A percentile compares a stretch with the other conserved stretches of the same genome.
Conservation (phyloP, 352 stramenopile species). For the Globisporangium emineosum region DNA sequence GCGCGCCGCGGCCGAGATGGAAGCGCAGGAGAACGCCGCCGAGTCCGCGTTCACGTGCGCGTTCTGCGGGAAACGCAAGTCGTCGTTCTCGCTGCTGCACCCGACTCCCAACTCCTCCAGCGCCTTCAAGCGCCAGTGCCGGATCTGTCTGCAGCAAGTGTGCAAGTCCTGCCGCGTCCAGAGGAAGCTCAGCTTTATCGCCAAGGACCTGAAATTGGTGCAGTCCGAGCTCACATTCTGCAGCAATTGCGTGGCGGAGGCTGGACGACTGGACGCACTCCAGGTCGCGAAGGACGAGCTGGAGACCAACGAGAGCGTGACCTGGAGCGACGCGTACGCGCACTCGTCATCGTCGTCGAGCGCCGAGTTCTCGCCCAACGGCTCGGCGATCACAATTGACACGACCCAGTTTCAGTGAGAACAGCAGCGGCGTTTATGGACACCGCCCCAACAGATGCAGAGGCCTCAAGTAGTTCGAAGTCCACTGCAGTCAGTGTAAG, state of each 20-base stretch:
- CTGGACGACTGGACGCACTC: background rate
- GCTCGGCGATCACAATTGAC: background rate
- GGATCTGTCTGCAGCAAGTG: conserved; percentile 2
- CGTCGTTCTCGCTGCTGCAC: background rate
- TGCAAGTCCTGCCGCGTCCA: background rate
- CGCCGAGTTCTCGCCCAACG: conserved; percentile 2
- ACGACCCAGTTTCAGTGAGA: background rate
- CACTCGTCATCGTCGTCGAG: conserved; percentile 1
- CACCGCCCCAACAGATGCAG: too few species aligned
- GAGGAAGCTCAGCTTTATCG: conserved; percentile 7
- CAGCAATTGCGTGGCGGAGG: background rate
- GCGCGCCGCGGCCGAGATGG: background rate
- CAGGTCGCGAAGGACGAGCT: background rate
- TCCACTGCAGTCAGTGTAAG: too few species aligned
- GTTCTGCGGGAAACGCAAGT: conserved; percentile 3
- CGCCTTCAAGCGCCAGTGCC: background rate
- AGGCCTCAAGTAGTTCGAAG: too few species aligned
- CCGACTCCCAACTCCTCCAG: background rate
- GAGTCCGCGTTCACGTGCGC: background rate
- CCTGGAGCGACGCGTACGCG: background rate
- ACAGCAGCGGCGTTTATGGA: too few species aligned
- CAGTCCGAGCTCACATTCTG: background rate
- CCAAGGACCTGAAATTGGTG: background rate
- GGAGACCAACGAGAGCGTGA: background rate
- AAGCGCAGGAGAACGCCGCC: background rate